Conservation (phyloP, 2,329 filamentous ascomycete genomes). For the Tolypocladium amazonense region DNA sequence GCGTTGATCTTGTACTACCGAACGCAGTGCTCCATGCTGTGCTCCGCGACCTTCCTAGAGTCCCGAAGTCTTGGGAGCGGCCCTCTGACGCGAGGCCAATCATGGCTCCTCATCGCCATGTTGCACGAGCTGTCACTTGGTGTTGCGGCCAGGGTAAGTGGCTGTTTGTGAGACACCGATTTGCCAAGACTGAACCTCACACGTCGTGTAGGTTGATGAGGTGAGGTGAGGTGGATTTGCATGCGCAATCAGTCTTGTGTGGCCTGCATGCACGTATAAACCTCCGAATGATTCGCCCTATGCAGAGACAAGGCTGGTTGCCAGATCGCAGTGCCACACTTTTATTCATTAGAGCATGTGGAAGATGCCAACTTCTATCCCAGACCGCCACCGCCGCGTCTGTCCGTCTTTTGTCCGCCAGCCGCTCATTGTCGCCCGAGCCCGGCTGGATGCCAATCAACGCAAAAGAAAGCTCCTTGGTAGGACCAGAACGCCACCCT, state of each 20-base stretch:
- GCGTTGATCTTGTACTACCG: background rate
- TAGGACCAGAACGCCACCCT: conserved; percentile 2
- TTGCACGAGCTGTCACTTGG: background rate
- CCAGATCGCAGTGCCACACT: background rate
- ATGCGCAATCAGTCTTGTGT: background rate
- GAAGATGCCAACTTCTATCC: background rate
- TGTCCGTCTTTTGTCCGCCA: background rate
- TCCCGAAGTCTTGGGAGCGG: conserved; percentile 1
- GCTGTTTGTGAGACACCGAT: background rate
- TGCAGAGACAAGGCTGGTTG: background rate
- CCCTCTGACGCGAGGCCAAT: background rate
- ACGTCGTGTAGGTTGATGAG: background rate
- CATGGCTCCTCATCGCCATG: background rate
- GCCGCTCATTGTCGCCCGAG: background rate
- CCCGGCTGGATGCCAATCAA: background rate
- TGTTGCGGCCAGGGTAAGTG: background rate
- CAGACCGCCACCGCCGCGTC: background rate
- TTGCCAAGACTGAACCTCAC: background rate
- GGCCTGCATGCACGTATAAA: background rate
- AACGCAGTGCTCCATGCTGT: background rate
- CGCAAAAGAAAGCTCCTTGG: background rate
- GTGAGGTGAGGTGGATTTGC: background rate
- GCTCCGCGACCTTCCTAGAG: background rate
- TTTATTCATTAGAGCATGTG: background rate
- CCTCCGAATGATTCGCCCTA: background rate